Base-by-base conservation (phyloP, 768 basidiomycete species). In the Lenzites betulinus region DNA sequence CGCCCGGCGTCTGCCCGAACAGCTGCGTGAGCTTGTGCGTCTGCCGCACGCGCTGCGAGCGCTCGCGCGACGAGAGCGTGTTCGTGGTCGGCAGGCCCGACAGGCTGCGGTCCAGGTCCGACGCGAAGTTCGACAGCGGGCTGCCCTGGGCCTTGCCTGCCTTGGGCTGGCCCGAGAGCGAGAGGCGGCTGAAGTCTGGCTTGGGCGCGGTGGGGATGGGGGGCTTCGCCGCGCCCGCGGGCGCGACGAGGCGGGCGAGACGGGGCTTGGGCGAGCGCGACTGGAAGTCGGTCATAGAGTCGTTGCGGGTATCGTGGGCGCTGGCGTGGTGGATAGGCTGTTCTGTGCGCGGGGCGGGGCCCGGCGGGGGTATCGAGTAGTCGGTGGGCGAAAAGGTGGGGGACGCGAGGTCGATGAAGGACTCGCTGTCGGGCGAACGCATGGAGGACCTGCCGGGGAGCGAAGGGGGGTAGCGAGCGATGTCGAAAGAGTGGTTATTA, bases 11-110 rank as follows among this genome's bases (percentile, higher is more conserved):
- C 71, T 84, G 80, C 42, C 92, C 92, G 55, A 93, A 87, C n/a
- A 93, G 75, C 63, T 87, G 86, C n/a, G 88, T 79, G 49, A 93
- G 81, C 72, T 94, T 94, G 67, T 88, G 85, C 51, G 86, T 83
- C 66, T 87, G 88, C 54, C 84, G 79, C 33, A 93, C 77, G 58
- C 88, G 84, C 51, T 89, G 89, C 0, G 87, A 82, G 30, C 92
- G 89, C 64, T 89, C 85, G 12, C 80, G 77, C 18, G 84, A 75
- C 63, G 78, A 77, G 48, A 92, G 84, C 63, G 80, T 74, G 73
- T 93, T 92, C 5, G 85, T 86, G 2, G 88, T 89, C 1, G 85
- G 83, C 0, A 63, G 54, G 25, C 57, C 54, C 11, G 88, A 87
- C 22, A 82, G 74, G 22, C 71, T 52, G 22, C 60, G 56, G 38